Evolutionary conservation across 805 yeast species (phyloP), one percentile per base, ranked within the genome.

Genomic region (Metschnikowia borealis): DNA sequence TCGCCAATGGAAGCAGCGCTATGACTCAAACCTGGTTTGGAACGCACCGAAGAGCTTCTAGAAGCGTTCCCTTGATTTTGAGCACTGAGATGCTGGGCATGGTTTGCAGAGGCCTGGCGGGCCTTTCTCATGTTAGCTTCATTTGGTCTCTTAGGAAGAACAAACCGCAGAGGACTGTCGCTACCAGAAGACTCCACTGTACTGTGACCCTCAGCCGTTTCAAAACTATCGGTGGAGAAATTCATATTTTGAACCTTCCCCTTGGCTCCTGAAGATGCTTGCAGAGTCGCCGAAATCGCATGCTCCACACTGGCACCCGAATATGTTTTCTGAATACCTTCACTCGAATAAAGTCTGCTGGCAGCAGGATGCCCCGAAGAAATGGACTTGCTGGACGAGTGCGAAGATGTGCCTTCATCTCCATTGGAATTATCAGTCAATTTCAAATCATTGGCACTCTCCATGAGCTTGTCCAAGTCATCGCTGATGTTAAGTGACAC

Each of bases 381-480:
- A 13, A 13, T 23, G 38, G 45, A 42, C n/a, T 41, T 41, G 6
- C 13, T 21, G 5, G 38, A 18, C 29, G 38, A 42, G 13, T 21
- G 14, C 7, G 17, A 26, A 5, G 34, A 21, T 14, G 13, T 14
- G 6, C 13, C n/a, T 10, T 8, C 37, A 6, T 42, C 37, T 5
- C 29, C 26, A 3, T 10, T 6, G 34, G 45, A 32, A 6, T 26
- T 6, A 33, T 42, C 45, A 3, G 26, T 18, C 15, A 10, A 10
- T 18, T 42, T 33, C 38, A 56, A 49, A 40, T 15, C 44, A 17
- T 49, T 63, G 35, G 73, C 74, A 45, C 63, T 60, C 33, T 61
- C 62, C 78, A 73, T 72, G 48, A 73, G 62, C 46, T 61, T 61
- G 49, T 71, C 75, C 34, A 73, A 61, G 50, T 68, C 76, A 48